phyloP scores from a whole-genome alignment of 2,329 filamentous ascomycete species.

The Aspergillus tanneri region DNA sequence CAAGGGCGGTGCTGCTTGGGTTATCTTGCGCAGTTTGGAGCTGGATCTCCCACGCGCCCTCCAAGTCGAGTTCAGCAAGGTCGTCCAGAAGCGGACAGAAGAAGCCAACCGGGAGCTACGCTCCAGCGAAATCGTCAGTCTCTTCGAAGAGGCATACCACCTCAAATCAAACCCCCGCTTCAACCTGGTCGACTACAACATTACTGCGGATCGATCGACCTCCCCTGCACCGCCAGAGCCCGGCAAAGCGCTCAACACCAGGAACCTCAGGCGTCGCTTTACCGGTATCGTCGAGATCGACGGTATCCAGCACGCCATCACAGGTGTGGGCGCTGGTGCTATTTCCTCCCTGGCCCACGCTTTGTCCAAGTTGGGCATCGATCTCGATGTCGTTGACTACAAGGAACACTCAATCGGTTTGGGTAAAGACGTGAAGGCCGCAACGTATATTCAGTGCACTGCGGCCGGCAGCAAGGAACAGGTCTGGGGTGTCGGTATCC shows the following conservation, averaged over 20 bases:
- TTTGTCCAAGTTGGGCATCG: conserved; percentile 72
- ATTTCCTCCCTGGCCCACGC: conserved; percentile 86
- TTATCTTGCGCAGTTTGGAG: conserved; percentile 83
- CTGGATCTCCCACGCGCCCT: conserved; percentile 90
- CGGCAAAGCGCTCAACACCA: conserved; percentile 73
- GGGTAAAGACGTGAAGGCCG: conserved; percentile 83
- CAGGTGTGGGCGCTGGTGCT: conserved; percentile 82
- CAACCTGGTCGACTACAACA: conserved; percentile 85
- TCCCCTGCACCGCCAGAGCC: conserved; percentile 68
- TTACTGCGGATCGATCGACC: conserved; percentile 75
- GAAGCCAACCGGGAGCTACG: conserved; percentile 78
- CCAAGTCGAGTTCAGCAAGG: conserved; percentile 83
- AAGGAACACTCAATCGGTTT: conserved; percentile 91
- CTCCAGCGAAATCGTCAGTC: conserved; percentile 74
- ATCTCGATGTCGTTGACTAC: conserved; percentile 89
- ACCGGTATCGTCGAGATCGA: conserved; percentile 82
- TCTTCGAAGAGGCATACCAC: conserved; percentile 90
- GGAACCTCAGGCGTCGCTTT: conserved; percentile 77
- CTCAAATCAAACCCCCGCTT: conserved; percentile 82
- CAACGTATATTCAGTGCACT: conserved; percentile 89
- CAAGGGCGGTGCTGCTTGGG: conserved; percentile 92
- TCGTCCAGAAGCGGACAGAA: conserved; percentile 82
- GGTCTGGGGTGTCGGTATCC: conserved; percentile 56
- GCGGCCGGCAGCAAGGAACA: conserved; percentile 61
- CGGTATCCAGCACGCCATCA: conserved; percentile 72